Evolutionary conservation across 805 yeast genomes (phyloP).

Genomic region (Candida khao-thaluensis): DNA sequence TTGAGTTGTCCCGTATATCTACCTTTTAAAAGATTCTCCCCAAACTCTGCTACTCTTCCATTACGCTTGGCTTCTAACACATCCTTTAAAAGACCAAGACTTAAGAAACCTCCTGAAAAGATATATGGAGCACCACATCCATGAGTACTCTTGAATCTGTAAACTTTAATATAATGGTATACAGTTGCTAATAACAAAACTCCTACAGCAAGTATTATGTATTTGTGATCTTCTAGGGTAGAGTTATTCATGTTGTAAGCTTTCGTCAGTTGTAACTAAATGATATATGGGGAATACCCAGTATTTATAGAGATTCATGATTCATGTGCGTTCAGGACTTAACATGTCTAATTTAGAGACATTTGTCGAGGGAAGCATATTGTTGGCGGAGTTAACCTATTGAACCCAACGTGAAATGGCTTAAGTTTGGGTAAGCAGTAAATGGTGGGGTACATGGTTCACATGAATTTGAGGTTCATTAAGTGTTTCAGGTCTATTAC

Average conservation of each 20-base stretch:
- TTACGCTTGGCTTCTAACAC: conserved; percentile 17
- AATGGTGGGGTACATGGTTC: too few relatives aligned
- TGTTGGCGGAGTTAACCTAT: too few relatives aligned
- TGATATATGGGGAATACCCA: too few relatives aligned
- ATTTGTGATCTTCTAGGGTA: conserved; percentile 5
- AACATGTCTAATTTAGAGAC: too few relatives aligned
- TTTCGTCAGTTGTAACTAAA: too few relatives aligned
- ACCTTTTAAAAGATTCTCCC: conserved; percentile 12
- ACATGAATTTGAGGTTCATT: too few relatives aligned
- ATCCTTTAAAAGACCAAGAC: conserved; percentile 11
- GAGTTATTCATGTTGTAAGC: not conserved
- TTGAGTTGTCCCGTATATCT: conserved; percentile 17
- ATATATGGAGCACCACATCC: conserved; percentile 19
- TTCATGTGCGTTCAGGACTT: too few relatives aligned
- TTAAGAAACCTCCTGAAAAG: conserved; percentile 6
- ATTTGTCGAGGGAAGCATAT: too few relatives aligned
- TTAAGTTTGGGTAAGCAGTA: too few relatives aligned
- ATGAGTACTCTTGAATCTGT: conserved; percentile 16
- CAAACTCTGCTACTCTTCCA: conserved; percentile 27
- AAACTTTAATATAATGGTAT: not conserved
- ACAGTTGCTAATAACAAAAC: conserved; percentile 2
- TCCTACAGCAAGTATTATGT: conserved; percentile 2
- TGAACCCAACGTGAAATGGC: too few relatives aligned
- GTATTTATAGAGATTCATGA: too few relatives aligned
- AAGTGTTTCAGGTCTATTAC: too few relatives aligned